Evolutionary conservation across 352 stramenopile species (phyloP), one percentile per base, ranked within the genome.

Genomic region (Phytophthora megakarya): DNA sequence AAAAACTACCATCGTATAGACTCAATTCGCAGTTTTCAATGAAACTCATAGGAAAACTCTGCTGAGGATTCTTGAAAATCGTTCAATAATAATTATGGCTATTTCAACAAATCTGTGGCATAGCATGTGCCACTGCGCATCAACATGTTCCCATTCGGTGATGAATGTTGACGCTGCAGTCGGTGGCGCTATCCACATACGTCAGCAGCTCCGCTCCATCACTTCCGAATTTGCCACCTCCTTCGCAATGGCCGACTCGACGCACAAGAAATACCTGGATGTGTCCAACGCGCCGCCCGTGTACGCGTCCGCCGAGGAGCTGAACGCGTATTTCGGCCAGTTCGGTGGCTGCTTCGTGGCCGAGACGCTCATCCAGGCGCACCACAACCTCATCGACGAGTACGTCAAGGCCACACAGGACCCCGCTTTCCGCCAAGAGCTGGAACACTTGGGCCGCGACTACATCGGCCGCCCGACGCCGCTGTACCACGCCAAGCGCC

Each of bases 321-420:
- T 93, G 5, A 80, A 83, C 60, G 82, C 81, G 33, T 93, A 97
- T 81, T 98, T 98, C 70, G 92, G 92, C 37, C 65, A 93, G 54
- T 99, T 98, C 78, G 97, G 97, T 22, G 97, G 97, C 53, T 97
- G 97, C 64, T 99, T 97, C 76, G 98, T 99, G 63, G 96, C 97
- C 30, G 97, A 99, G 80, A 99, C 96, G 35, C 78, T 99, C 22
- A 97, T 98, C 58, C 91, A 98, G 64, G 96, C 96, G 35, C 98
- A 97, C 75, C 88, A 96, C 62, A 95, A 99, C 75, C 95, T 99
- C 61, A 82, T 87, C 16, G 75, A 90, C 32, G 86, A 97, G 69
- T 99, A 99, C 70, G 89, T 97, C 42, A 82, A 90, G 58, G 89
- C 97, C 39, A 98, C 96, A 57, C 78, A 97, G 54, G 97, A 99